phyloP scores from a whole-genome alignment of 2,329 filamentous ascomycete genomes.

The Aspergillus ochraceoroseus region DNA sequence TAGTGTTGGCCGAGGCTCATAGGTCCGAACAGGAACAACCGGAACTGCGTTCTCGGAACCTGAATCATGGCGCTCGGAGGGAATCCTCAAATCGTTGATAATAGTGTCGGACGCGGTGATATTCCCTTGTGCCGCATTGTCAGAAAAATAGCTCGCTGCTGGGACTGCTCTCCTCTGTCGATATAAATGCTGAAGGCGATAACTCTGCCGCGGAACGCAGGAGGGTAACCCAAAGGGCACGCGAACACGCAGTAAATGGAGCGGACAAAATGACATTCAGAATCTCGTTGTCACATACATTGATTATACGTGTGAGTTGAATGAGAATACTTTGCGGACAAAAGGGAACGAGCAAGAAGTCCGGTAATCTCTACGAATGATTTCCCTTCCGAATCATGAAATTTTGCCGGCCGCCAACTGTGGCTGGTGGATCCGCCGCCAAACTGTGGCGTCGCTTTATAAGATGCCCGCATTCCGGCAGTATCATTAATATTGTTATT shows the following conservation, averaged over 20 bases:
- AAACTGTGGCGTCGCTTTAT: conserved; percentile 27
- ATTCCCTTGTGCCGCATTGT: conserved; percentile 17
- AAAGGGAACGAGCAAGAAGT: not conserved
- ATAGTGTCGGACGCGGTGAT: not conserved
- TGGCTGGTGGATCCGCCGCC: conserved; percentile 24
- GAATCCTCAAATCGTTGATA: conserved; percentile 4
- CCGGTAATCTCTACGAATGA: too few species aligned
- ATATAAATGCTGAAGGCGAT: conserved; percentile 22
- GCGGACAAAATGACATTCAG: conserved; percentile 39
- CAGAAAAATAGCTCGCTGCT: conserved; percentile 10
- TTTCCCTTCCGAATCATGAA: conserved; percentile 4
- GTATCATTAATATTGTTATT: too few species aligned
- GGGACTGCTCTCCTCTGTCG: conserved; percentile 15
- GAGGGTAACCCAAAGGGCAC: conserved; percentile 27
- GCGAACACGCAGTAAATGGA: conserved; percentile 29
- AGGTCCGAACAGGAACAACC: not conserved
- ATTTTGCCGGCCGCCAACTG: conserved; percentile 27
- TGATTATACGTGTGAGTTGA: not conserved
- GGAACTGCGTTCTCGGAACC: not conserved
- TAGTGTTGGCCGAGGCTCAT: too few species aligned
- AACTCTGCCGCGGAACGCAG: conserved; percentile 19
- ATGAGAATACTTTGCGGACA: too few species aligned
- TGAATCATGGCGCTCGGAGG: not conserved
- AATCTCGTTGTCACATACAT: conserved; percentile 18
- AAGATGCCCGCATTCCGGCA: conserved; percentile 2